Percentiles rank a stretch among this genome's conserved stretches.
Conservation (phyloP, 805 yeast genomes). For the Candida piceae region DNA sequence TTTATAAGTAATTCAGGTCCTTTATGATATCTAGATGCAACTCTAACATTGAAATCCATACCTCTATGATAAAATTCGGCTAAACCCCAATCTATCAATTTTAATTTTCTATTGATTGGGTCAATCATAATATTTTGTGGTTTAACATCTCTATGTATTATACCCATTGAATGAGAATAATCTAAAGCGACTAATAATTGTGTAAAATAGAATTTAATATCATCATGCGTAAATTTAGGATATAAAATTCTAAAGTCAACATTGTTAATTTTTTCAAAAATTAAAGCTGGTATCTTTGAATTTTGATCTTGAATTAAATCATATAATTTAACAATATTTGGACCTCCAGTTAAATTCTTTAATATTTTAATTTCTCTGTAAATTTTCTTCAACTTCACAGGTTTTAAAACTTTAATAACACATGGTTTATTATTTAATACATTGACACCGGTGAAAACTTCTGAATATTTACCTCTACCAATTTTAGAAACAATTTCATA, state of each 20-base stretch:
- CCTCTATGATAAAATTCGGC: slow-evolving; percentile 92
- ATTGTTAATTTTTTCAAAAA: slow-evolving; percentile 81
- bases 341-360: slow-evolving; percentile 79
- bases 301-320: slow-evolving; percentile 87
- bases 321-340: slow-evolving; percentile 66
- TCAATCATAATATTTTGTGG: slow-evolving; percentile 95
- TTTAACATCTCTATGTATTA: slow-evolving; percentile 91
- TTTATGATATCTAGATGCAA: slow-evolving; percentile 86
- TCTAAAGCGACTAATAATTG: slow-evolving; percentile 81
- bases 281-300: slow-evolving; percentile 80
- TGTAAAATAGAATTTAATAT: slow-evolving; percentile 77
- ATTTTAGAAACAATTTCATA: slow-evolving; percentile 81
- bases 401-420: slow-evolving; percentile 88
- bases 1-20: slow-evolving; percentile 89
- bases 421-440: slow-evolving; percentile 55
- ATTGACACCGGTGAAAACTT: slow-evolving; percentile 83
- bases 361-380: slow-evolving; percentile 85
- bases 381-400: slow-evolving; percentile 89
- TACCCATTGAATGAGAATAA: slow-evolving; percentile 88
- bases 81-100: slow-evolving; percentile 91
- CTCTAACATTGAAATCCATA: slow-evolving; percentile 85
- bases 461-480: slow-evolving; percentile 92
- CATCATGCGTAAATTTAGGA: slow-evolving; percentile 70
- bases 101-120: slow-evolving; percentile 53
- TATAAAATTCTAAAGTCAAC: slow-evolving; percentile 82